Percentiles rank a stretch among this genome's conserved stretches.
These are phyloP conservation scores for Flaveria robusta DNA, from an alignment of 129 eudicot genomes.

Conservation along the genomic window DNA sequence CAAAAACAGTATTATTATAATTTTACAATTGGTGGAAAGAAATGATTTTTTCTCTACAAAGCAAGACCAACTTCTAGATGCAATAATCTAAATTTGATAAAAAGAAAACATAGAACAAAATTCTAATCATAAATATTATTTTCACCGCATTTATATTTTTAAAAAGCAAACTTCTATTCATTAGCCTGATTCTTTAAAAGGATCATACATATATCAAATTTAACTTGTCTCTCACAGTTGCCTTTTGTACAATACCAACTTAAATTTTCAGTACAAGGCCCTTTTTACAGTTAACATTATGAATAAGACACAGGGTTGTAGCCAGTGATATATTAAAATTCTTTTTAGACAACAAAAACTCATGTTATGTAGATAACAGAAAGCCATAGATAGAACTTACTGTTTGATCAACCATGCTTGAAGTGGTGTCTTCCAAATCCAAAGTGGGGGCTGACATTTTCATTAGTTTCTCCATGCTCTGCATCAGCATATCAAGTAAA, in stretches of 20 bases:
- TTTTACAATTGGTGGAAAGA: neutral
- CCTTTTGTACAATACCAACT: neutral
- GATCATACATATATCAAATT: neutral
- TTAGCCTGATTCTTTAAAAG: neutral
- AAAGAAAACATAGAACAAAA: neutral
- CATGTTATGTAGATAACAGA: neutral
- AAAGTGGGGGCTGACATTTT: constrained; percentile 55
- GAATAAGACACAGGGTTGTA: neutral
- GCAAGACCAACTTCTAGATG: neutral
- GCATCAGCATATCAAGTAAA: constrained; percentile 26
- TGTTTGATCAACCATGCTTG: constrained; percentile 31
- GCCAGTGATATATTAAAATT: neutral
- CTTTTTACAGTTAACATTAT: neutral
- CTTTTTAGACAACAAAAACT: too few species aligned
- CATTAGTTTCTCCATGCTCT: constrained; percentile 80
- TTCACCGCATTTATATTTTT: constrained; percentile 2
- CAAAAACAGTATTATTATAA: neutral
- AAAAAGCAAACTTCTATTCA: neutral
- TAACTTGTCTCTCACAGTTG: neutral
- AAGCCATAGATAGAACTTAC: constrained; percentile 35
- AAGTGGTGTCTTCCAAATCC: constrained; percentile 46
- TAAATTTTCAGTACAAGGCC: neutral
- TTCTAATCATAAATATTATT: neutral
- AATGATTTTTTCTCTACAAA: neutral
- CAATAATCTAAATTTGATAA: neutral